Evolutionary conservation across 2,329 filamentous ascomycete genomes (phyloP).

Genomic region (Hypoxylon sp.): DNA sequence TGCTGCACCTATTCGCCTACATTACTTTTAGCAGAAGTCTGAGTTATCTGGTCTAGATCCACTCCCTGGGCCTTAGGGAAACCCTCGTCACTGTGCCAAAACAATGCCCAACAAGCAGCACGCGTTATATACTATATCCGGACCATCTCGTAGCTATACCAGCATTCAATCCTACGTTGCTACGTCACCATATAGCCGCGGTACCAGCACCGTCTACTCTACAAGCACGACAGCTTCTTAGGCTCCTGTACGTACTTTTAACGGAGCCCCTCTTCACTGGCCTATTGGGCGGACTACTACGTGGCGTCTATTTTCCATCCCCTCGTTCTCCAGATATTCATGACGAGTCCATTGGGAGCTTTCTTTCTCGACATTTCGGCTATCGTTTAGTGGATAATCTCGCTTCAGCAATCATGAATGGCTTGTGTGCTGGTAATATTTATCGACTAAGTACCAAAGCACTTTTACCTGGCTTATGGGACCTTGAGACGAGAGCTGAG

Average conservation of each 20-base stretch:
- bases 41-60: slow-evolving; percentile 18
- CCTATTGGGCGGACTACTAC: slow-evolving; percentile 12
- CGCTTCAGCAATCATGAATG: slow-evolving; percentile 25
- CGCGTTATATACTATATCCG: slow-evolving; percentile 32
- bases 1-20: not conserved
- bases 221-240: slow-evolving; percentile 7
- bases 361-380: slow-evolving; percentile 23
- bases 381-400: slow-evolving; percentile 24
- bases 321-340: slow-evolving; percentile 12
- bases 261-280: slow-evolving; percentile 31
- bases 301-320: slow-evolving; percentile 7
- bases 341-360: slow-evolving; percentile 32
- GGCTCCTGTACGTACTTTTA: slow-evolving; percentile 6
- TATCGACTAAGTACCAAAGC: slow-evolving; percentile 29
- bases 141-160: slow-evolving; percentile 30
- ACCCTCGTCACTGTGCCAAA: slow-evolving; percentile 22
- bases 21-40: not conserved
- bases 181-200: slow-evolving; percentile 23
- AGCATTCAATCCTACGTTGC: slow-evolving; percentile 15
- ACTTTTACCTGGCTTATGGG: slow-evolving; percentile 21
- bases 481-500: slow-evolving; percentile 19
- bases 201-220: slow-evolving; percentile 28
- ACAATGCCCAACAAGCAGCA: slow-evolving; percentile 3
- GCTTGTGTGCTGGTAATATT: slow-evolving; percentile 29
- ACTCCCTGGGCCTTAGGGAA: slow-evolving; percentile 20